Evolutionary conservation across 306 rosid genomes (phyloP), one percentile per base, ranked within the genome.

Genomic region (Senna tora): DNA sequence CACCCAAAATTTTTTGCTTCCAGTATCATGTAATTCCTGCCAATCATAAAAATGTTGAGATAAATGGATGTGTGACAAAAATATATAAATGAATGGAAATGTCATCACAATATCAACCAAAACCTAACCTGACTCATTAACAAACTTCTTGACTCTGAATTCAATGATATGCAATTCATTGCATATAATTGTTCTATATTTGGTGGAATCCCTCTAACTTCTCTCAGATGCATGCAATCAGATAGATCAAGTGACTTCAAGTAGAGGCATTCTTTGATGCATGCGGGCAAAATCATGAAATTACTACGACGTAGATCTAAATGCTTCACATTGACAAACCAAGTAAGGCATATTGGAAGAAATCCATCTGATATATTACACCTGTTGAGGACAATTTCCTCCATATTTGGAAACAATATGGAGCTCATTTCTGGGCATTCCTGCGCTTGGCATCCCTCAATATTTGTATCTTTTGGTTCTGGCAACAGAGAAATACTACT

Each of bases 201-300:
- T 51, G 75, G 65, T 0, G 65, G 75, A 67, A 73, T 28, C 3
- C 34, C 76, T 67, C 36, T 30, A 67, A 74, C 62, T 60, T 79
- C 72, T 16, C 0, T 5, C 15, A 74, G 72, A 36, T 1, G 2
- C 2, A 25, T 0, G 57, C 77, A 69, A 5, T 4, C 2, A 36
- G 13, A 7, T 19, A 79, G 9, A 6, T 0, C 0, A 22, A 80
- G 63, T 0, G 0, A 0, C 19, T 10, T 0, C 19, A 68, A 14
- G 4, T 2, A 4, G 39, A 0, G 28, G 14, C 21, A 66, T 15
- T 42, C 70, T 66, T 67, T 51, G 4, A 67, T 50, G 65, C 53
- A 9, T 14, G 20, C 25, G 6, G 71, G 71, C 38, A 73, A 34
- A 15, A 57, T 1, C 38, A 60, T 59, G 12, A 72, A 73, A 3